Conservation (phyloP, 2,329 filamentous ascomycete genomes). For the Hypoxylon sp. region DNA sequence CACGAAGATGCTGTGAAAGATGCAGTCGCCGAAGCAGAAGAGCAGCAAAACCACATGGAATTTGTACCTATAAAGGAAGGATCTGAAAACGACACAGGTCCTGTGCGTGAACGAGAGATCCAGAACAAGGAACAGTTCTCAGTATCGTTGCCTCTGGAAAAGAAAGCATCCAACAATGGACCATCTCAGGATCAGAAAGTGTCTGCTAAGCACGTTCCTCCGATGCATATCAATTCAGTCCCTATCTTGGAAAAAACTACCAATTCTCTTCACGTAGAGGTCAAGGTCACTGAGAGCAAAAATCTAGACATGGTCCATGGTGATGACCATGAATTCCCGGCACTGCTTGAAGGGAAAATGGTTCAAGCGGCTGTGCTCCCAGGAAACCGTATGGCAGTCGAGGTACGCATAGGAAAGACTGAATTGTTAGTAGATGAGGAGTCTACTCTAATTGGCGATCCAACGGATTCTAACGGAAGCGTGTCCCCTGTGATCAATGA, state of each 20-base stretch:
- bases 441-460: constrained; percentile 47
- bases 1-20: constrained; percentile 19
- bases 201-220: background rate
- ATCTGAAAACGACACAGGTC: constrained; percentile 9
- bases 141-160: constrained; percentile 3
- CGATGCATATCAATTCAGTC: background rate
- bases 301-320: background rate
- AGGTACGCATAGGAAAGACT: background rate
- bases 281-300: background rate
- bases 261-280: constrained; percentile 6
- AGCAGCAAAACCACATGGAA: constrained; percentile 7
- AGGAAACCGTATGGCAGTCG: background rate
- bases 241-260: background rate
- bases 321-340: constrained; percentile 12
- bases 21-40: constrained; percentile 6
- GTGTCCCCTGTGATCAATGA: constrained; percentile 1
- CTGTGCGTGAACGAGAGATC: background rate
- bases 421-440: constrained; percentile 41
- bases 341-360: constrained; percentile 27
- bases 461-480: constrained; percentile 39
- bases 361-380: background rate
- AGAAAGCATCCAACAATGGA: background rate
- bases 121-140: background rate
- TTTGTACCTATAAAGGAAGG: background rate
- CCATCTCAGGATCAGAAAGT: constrained; percentile 1